Evolutionary conservation across 169 alveolate species (phyloP).

Genomic region (Cytauxzoon felis): DNA sequence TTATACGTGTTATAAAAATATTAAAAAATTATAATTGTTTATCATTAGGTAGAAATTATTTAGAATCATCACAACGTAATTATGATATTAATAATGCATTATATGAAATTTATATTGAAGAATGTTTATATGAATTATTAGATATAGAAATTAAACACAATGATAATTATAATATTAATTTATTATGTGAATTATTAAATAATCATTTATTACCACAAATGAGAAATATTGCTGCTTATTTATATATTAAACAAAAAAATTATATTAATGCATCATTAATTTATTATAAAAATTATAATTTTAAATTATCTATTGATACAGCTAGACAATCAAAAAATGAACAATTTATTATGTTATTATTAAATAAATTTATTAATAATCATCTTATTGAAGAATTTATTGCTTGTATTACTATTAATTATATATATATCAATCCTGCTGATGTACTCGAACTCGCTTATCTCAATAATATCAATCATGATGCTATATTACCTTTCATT

Average conservation of each 20-base stretch:
- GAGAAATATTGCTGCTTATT: conserved; percentile 94
- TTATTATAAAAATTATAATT: conserved; percentile 78
- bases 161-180: conserved; percentile 93
- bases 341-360: conserved; percentile 86
- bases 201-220: conserved; percentile 93
- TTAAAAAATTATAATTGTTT: conserved; percentile 77
- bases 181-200: conserved; percentile 87
- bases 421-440: conserved; percentile 94
- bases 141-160: conserved; percentile 88
- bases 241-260: conserved; percentile 87
- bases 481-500: conserved; percentile 94
- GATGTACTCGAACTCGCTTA: conserved; percentile 97
- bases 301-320: conserved; percentile 63
- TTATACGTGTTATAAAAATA: conserved; percentile 89
- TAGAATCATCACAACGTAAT: conserved; percentile 81
- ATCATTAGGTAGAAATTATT: conserved; percentile 75
- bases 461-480: conserved; percentile 89
- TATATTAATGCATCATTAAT: conserved; percentile 87
- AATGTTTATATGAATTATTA: conserved; percentile 92
- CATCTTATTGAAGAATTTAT: conserved; percentile 91
- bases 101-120: conserved; percentile 95
- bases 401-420: conserved; percentile 96
- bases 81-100: conserved; percentile 94
- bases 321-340: conserved; percentile 71
- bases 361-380: conserved; percentile 84